phyloP scores from a whole-genome alignment of 2,329 filamentous ascomycete genomes.

The Venturia aucupariae region DNA sequence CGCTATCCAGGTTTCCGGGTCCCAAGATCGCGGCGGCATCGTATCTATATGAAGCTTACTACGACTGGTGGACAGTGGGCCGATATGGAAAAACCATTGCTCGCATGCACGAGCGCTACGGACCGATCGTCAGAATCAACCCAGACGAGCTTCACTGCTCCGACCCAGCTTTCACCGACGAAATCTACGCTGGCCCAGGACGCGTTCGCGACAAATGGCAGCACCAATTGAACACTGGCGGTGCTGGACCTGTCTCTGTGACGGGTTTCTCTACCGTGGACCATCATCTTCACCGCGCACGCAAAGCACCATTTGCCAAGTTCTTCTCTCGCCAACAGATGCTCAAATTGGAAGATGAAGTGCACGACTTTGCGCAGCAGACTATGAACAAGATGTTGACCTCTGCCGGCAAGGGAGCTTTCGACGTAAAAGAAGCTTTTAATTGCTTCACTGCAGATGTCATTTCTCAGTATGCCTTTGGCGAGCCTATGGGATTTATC shows the following conservation, averaged over 20 bases:
- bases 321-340: conserved; percentile 18
- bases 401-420: not conserved
- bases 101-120: conserved; percentile 14
- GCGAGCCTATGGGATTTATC: conserved; percentile 18
- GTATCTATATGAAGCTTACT: conserved; percentile 14
- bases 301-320: conserved; percentile 15
- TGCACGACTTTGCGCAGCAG: conserved; percentile 16
- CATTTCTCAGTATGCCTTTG: conserved; percentile 21
- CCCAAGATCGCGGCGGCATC: conserved; percentile 14
- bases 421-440: conserved; percentile 18
- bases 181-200: conserved; percentile 11
- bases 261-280: conserved; percentile 10
- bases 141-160: conserved; percentile 21
- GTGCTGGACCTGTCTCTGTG: conserved; percentile 7
- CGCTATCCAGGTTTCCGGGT: conserved; percentile 14
- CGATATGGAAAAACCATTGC: conserved; percentile 8
- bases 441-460: conserved; percentile 20
- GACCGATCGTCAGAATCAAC: conserved; percentile 19
- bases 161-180: conserved; percentile 19
- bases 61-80: conserved; percentile 11
- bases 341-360: conserved; percentile 14
- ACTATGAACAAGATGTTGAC: conserved; percentile 3
- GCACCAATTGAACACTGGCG: conserved; percentile 12
- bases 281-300: conserved; percentile 11
- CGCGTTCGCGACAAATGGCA: conserved; percentile 14